Evolutionary conservation across 176 grass and related monocot species (phyloP), one percentile per base, ranked within the genome.

Genomic region (Aegilops sharonensis): DNA sequence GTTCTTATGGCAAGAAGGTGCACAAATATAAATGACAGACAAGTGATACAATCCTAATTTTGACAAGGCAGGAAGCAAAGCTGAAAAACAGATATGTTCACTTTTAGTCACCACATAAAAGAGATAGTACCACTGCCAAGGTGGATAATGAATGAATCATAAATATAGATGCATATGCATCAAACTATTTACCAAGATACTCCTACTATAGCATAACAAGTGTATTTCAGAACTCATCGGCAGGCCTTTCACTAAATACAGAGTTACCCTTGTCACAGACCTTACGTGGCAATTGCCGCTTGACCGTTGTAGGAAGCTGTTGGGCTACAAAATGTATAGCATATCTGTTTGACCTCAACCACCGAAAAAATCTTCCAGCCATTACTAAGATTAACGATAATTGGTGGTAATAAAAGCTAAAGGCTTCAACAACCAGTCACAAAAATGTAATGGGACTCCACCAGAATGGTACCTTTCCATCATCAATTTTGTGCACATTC

Each of bases 321-420:
- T 54, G 15, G 50, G 15, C 48, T 69, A 81, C 56, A 17, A 76
- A 59, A 60, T 42, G 47, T 61, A 56, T 47, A 17, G 24, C 18
- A 48, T 24, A 47, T 23, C 27, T 39, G 21, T 72, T 62, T 52
- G 29, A 54, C 56, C 43, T 70, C 72, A 69, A 56, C 63, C 62
- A 69, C 47, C 23, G 11, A 35, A 82, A 62, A 62, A 11, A 23
- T 21, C 73, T 57, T 56, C 37, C 1, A 75, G 78, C 34, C n/a
- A 54, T 36, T 62, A 60, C 77, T 59, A 29, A 50, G 66, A 42
- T 63, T n/a, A 70, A 36, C 77, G 50, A 80, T 84, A 77, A 86
- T 81, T 52, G 72, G 78, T 24, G 64, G 21, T 70, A 71, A 48
- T 7, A 8, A 82, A 82, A 77, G 35, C 60, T 50, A 47, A 69